Percentiles rank a stretch among this genome's conserved stretches.
Evolutionary conservation across 495 filamentous ascomycete species (phyloP).

Genomic region (Aspergillus taichungensis): DNA sequence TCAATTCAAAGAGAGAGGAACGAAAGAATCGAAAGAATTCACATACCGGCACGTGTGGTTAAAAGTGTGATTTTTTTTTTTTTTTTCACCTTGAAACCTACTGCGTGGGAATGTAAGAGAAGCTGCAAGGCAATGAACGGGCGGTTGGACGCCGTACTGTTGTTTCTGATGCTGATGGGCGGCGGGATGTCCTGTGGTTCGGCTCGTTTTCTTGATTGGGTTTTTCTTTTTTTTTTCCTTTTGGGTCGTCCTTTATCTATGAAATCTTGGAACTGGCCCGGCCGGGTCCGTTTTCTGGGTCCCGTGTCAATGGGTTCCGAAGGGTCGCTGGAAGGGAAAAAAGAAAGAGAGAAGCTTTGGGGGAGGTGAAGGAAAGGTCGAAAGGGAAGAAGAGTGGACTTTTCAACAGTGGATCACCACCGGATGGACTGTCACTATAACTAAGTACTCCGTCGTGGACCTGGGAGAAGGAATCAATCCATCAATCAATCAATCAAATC

Average conservation of each 20-base stretch:
- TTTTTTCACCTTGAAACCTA: conserved; percentile 16
- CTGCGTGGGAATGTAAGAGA: conserved; percentile 16
- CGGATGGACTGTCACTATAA: conserved; percentile 11
- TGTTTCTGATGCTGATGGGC: conserved; percentile 11
- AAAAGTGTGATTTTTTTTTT: conserved; percentile 7
- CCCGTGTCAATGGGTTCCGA: conserved; percentile 8
- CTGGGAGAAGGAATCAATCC: neutral
- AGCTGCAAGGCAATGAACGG: conserved; percentile 17
- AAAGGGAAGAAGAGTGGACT: neutral
- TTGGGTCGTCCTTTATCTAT: conserved; percentile 1
- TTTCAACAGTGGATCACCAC: conserved; percentile 3
- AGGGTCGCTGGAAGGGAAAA: neutral
- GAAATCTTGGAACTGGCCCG: neutral
- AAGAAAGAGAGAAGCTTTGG: conserved; percentile 3
- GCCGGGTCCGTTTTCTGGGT: conserved; percentile 4
- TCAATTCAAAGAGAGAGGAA: conserved; percentile 2
- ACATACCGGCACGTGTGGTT: conserved; percentile 17
- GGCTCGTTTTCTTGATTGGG: neutral
- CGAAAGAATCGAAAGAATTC: conserved; percentile 5
- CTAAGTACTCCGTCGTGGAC: conserved; percentile 6
- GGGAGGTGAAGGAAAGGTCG: neutral
- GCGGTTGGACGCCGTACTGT: conserved; percentile 8
- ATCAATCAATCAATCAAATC: neutral
- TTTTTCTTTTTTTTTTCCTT: neutral
- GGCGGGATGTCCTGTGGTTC: conserved; percentile 2